phyloP scores from a whole-genome alignment of 2,329 filamentous ascomycete species.

The Phaeosphaeriaceae sp. region DNA sequence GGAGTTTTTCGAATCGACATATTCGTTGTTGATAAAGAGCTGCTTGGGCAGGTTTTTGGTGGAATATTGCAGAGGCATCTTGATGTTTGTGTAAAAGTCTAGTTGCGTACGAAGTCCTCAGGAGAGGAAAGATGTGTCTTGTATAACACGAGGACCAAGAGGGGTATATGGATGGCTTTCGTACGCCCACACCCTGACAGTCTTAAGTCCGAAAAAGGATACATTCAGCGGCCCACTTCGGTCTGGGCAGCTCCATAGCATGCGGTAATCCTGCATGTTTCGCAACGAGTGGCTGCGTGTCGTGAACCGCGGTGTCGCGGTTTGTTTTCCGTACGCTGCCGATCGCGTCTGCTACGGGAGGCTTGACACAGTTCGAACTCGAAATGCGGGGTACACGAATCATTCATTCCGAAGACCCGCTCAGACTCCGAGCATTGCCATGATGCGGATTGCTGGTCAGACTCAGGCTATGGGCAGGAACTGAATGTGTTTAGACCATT shows the following conservation, averaged over 20 bases:
- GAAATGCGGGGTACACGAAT: slow-evolving; percentile 4
- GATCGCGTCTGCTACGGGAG: not conserved
- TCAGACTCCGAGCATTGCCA: not conserved
- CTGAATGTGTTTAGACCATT: not conserved
- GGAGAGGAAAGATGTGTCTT: not conserved
- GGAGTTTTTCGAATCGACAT: slow-evolving; percentile 44
- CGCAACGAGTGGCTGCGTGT: slow-evolving; percentile 1
- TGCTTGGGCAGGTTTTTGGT: slow-evolving; percentile 48
- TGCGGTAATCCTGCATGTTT: not conserved
- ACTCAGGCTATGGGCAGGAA: not conserved
- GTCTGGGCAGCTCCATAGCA: slow-evolving; percentile 1
- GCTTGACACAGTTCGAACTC: not conserved
- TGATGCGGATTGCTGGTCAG: not conserved
- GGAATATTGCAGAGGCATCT: slow-evolving; percentile 43
- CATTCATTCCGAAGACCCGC: not conserved
- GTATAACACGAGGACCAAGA: slow-evolving; percentile 16
- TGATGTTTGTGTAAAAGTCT: not conserved
- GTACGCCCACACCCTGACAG: not conserved
- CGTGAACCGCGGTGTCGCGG: slow-evolving; percentile 19
- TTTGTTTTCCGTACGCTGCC: slow-evolving; percentile 32
- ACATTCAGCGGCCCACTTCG: slow-evolving; percentile 4
- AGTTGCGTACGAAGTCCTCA: not conserved
- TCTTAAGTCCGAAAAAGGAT: slow-evolving; percentile 12
- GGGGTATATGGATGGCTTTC: slow-evolving; percentile 15
- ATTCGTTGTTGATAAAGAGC: slow-evolving; percentile 50